Percentiles rank a stretch among this genome's conserved stretches.
Evolutionary conservation across 176 grass and related monocot genomes (phyloP).

Genomic region (Tillandsia fasciculata): DNA sequence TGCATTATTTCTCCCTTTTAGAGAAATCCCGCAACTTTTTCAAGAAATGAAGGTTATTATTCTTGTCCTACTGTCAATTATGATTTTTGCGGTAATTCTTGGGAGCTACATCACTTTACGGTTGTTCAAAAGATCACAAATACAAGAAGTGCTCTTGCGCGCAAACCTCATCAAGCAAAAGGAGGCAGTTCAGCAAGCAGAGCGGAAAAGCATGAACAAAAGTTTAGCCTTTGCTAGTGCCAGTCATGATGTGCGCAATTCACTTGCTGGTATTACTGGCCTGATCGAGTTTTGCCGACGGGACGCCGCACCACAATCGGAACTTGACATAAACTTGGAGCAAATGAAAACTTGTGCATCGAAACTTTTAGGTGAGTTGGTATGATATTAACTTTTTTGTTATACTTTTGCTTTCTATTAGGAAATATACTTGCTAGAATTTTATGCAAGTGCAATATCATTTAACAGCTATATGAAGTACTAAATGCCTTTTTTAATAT

Average conservation of each 20-base stretch:
- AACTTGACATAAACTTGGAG: constrained; percentile 29
- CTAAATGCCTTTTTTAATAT: no score
- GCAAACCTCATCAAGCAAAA: constrained; percentile 47
- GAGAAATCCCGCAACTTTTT: neutral
- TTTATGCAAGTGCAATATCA: neutral
- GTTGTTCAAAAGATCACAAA: constrained; percentile 3
- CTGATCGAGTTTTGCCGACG: constrained; percentile 33
- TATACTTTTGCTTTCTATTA: neutral
- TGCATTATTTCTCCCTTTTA: neutral
- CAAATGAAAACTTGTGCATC: constrained; percentile 39
- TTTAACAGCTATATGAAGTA: no score
- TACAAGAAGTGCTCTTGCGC: constrained; percentile 24
- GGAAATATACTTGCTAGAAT: neutral
- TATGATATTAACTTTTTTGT: neutral
- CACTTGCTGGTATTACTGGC: constrained; percentile 32
- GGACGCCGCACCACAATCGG: constrained; percentile 19
- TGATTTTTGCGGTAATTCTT: constrained; percentile 1
- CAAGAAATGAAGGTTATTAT: neutral
- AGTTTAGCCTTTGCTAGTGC: constrained; percentile 60
- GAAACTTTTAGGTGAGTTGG: constrained; percentile 57
- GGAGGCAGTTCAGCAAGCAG: constrained; percentile 58
- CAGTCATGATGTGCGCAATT: constrained; percentile 61
- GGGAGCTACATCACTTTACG: neutral
- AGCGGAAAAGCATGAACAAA: constrained; percentile 89
- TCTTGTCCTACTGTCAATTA: neutral